Conservation (phyloP, 768 basidiomycete genomes). For the Clavaria fumosa region DNA sequence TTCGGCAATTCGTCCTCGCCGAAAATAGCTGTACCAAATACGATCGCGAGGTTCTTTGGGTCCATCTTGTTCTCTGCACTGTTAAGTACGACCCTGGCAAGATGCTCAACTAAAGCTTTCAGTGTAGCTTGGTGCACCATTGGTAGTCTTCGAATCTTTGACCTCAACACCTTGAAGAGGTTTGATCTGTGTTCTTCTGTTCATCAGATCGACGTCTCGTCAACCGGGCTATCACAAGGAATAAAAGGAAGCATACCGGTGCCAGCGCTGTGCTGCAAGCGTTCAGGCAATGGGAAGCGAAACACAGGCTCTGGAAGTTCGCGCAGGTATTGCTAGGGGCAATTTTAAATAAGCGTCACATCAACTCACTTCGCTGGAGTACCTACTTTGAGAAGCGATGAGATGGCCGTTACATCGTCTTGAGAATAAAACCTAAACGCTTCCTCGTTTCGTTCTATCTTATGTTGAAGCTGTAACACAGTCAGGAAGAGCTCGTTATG, state of each 20-base stretch:
- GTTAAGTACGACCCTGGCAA: slow-evolving; percentile 50
- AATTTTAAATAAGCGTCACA: not conserved
- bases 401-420: slow-evolving; percentile 74
- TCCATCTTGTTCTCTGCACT: slow-evolving; percentile 87
- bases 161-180: slow-evolving; percentile 65
- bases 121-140: slow-evolving; percentile 75
- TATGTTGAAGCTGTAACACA: slow-evolving; percentile 53
- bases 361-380: not conserved
- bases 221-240: not conserved
- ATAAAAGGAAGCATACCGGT: slow-evolving; percentile 31
- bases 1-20: slow-evolving; percentile 85
- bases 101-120: slow-evolving; percentile 68
- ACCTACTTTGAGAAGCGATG: slow-evolving; percentile 71
- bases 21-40: slow-evolving; percentile 79
- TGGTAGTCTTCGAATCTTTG: slow-evolving; percentile 74
- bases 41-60: slow-evolving; percentile 78
- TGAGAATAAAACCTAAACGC: slow-evolving; percentile 57
- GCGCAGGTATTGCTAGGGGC: slow-evolving; percentile 53
- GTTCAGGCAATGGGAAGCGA: slow-evolving; percentile 62
- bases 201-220: not conserved
- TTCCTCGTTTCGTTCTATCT: slow-evolving; percentile 71
- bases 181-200: slow-evolving; percentile 57
- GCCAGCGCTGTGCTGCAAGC: slow-evolving; percentile 67
- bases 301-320: slow-evolving; percentile 87
- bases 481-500: not conserved